Percentiles rank a stretch among this genome's conserved stretches.
phyloP scores from a whole-genome alignment of 2,329 filamentous ascomycete species.

The Pseudomassariella vexata region DNA sequence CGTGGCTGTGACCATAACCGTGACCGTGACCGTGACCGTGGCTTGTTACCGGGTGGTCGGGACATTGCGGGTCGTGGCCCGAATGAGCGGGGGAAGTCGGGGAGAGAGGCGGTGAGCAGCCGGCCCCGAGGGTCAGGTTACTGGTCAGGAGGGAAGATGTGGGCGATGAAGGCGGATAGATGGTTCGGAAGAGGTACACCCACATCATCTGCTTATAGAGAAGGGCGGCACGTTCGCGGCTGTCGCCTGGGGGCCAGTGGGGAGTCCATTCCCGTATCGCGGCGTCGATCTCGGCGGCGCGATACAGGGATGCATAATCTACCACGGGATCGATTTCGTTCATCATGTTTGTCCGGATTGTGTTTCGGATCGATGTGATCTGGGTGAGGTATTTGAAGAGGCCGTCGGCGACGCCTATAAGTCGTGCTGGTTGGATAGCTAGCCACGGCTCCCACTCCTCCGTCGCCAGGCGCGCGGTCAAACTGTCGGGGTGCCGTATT shows the following conservation, averaged over 20 bases:
- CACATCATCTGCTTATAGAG: slow-evolving; percentile 63
- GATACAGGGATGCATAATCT: slow-evolving; percentile 66
- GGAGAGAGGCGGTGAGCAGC: slow-evolving; percentile 12
- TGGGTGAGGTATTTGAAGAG: slow-evolving; percentile 73
- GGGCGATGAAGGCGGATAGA: slow-evolving; percentile 44
- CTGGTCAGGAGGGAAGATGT: slow-evolving; percentile 10
- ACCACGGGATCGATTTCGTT: slow-evolving; percentile 60
- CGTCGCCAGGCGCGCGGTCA: slow-evolving; percentile 30
- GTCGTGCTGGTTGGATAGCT: slow-evolving; percentile 42
- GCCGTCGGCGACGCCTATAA: slow-evolving; percentile 78
- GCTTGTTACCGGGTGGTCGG: slow-evolving; percentile 21
- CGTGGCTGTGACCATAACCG: slow-evolving; percentile 26
- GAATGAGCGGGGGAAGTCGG: slow-evolving; percentile 13
- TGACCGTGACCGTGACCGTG: slow-evolving; percentile 19
- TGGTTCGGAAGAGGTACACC: slow-evolving; percentile 57
- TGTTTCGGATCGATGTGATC: slow-evolving; percentile 72
- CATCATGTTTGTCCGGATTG: slow-evolving; percentile 63
- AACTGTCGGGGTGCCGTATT: slow-evolving; percentile 40
- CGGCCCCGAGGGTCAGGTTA: slow-evolving; percentile 9
- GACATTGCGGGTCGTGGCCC: slow-evolving; percentile 6
- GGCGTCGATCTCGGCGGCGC: slow-evolving; percentile 69
- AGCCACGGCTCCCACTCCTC: slow-evolving; percentile 37
- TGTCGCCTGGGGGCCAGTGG: slow-evolving; percentile 50
- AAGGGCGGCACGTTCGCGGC: slow-evolving; percentile 47
- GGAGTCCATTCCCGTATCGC: slow-evolving; percentile 72